These are phyloP conservation scores for Penicillium subrubescens DNA, from an alignment of 495 filamentous ascomycete genomes.

Conservation along the genomic window DNA sequence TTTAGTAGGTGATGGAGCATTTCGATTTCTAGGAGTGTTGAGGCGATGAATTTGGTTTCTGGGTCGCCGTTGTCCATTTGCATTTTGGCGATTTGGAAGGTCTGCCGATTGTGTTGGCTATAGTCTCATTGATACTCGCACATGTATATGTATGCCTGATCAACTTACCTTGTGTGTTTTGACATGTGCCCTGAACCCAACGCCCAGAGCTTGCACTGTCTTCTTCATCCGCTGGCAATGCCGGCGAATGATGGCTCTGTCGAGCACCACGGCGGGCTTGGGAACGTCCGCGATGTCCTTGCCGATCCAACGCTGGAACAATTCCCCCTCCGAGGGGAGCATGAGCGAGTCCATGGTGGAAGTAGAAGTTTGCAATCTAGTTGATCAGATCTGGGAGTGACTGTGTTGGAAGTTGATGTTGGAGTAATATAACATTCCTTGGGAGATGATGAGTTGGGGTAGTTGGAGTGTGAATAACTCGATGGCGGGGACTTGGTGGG, in stretches of 20 bases:
- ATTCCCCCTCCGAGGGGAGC: constrained; percentile 27
- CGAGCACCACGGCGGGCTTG: constrained; percentile 70
- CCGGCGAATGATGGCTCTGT: constrained; percentile 62
- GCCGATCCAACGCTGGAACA: constrained; percentile 57
- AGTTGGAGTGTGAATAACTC: not conserved
- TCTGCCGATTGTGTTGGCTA: constrained; percentile 45
- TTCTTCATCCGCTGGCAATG: constrained; percentile 79
- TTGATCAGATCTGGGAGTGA: not conserved
- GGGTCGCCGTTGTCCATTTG: constrained; percentile 63
- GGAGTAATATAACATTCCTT: not conserved
- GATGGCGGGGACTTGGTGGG: constrained; percentile 13
- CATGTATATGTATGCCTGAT: too few species aligned
- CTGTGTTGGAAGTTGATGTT: not conserved
- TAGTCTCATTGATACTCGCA: not conserved
- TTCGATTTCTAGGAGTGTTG: constrained; percentile 77
- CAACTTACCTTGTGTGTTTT: constrained; percentile 79
- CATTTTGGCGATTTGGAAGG: constrained; percentile 68
- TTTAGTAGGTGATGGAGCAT: constrained; percentile 62
- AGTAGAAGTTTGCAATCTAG: not conserved
- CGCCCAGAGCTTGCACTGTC: constrained; percentile 55
- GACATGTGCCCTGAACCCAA: constrained; percentile 79
- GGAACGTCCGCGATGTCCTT: constrained; percentile 61
- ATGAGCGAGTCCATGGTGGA: constrained; percentile 10
- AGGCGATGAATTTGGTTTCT: constrained; percentile 70
- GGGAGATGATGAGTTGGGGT: not conserved